phyloP scores from a whole-genome alignment of 345 rosid genomes.

The Syzygium aqueum region DNA sequence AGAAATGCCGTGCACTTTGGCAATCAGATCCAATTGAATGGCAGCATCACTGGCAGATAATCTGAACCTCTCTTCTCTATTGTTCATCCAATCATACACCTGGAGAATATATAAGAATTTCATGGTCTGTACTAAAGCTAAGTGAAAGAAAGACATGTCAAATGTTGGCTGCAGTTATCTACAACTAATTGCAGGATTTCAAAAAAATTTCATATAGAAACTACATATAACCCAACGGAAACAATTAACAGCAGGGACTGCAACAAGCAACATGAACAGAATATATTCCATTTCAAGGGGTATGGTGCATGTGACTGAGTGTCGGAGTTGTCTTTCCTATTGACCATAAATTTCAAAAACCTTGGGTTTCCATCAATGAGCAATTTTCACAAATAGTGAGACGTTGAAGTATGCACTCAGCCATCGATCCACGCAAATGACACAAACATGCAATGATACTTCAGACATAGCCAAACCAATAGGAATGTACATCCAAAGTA shows the following conservation, averaged over 20 bases:
- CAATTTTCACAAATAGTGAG: background rate
- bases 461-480: background rate
- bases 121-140: background rate
- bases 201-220: background rate
- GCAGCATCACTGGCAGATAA: slow-evolving; percentile 84
- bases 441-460: background rate
- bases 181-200: background rate
- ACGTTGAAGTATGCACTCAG: background rate
- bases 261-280: background rate
- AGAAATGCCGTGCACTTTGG: slow-evolving; percentile 70
- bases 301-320: background rate
- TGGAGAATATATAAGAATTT: background rate
- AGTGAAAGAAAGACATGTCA: background rate
- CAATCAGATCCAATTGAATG: slow-evolving; percentile 80
- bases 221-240: background rate
- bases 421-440: background rate
- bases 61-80: slow-evolving; percentile 58
- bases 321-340: background rate
- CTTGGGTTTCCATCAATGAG: background rate
- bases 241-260: background rate
- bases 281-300: background rate
- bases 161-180: background rate
- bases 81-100: slow-evolving; percentile 96
- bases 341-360: background rate
- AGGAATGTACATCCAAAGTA: background rate